Evolutionary conservation across 495 filamentous ascomycete species (phyloP), one percentile per base, ranked within the genome.

Genomic region (Aspergillus funiculosus): DNA sequence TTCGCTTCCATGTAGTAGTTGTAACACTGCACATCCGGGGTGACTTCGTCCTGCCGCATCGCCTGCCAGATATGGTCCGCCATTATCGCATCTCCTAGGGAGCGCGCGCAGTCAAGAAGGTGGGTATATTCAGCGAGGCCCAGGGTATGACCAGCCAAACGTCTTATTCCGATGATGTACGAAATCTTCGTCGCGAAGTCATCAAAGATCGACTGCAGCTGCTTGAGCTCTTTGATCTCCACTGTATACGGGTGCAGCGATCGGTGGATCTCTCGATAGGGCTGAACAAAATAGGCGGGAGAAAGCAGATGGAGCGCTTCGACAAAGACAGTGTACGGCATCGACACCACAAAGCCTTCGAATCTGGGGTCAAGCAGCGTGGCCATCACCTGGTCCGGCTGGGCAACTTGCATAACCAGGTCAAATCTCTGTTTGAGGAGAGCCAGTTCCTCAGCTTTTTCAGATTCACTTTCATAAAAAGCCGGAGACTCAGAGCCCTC

Each of bases 1-100:
- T 63, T 62, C 1, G 68, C 68, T 21, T 64, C 70, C 55, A 82
- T 68, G 35, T 73, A 78, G 29, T 70, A 56, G 38, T 83, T 85
- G 56, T 80, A 85, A 51, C 77, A 79, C 39, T 61, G 60, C 1
- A 64, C 52, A 53, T 82, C 70, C 1, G 69, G 76, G n/a, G 46
- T 19, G 5, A 79, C 27, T 1, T 53, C 47, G 5, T 63, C 53
- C 11, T 48, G 18, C 5, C 50, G 4, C 68, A 84, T 75, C 4
- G 63, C 53, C 11, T 60, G 49, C 81, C 82, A 86, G 6, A 81
- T 47, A 1, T 54, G 44, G n/a, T 70, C 56, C 3, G 78, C 78
- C 31, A 72, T 54, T 1, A 49, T 27, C 0, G 38, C 54, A 57
- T 80, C 62, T 5, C 72, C 73, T 20, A 74, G 67, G 4, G 72